Base-by-base conservation (phyloP, 2,329 filamentous ascomycete species). In the Arthrobotrys pseudoclavata region DNA sequence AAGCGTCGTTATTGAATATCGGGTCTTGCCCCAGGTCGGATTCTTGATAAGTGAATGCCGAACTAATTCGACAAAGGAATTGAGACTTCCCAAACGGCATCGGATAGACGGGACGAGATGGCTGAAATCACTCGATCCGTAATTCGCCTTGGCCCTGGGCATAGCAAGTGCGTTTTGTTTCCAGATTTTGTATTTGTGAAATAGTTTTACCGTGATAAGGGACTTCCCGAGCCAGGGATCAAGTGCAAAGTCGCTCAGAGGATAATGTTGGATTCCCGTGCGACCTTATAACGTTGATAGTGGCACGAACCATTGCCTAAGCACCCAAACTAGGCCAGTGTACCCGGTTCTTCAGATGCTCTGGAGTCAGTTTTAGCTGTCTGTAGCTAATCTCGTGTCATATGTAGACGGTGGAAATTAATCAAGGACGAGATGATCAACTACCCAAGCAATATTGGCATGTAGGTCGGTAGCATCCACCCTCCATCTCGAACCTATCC, bases 101-200 rank as follows among this genome's bases (percentile, higher is more conserved):
- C 74, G 74, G 74, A 77, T 77, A 68, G 52, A 63, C 74, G 74
- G 74, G 74, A 71, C 74, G 67, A 71, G 64, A 67, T 71, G 67
- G 74, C 74, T 71, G 74, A 77, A 77, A 55, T 68, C 42, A 62
- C 74, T 71, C 55, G 71, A 37, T 69, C 26, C 55, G 61, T 26
- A 20, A 26, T 60, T 60, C 55, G 55, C 53, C 64, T n/a, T 69
- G 63, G 4, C 61, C 18, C 22, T 40, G 45, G 42, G 63, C 29
- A 48, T 34, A 42, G 45, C 45, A 42, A 40, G 55, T 72, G 69
- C 48, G n/a, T 52, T 37, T 48, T 45, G 47, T 52, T 64, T 47
- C 26, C n/a, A 60, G 15, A 24, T 29, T 67, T 37, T 67, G 45
- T 18, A 53, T 60, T 50, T 26, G 47, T 34, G 34, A 42, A 24